phyloP scores from a whole-genome alignment of 768 basidiomycete genomes.

The Mycena galericulata region DNA sequence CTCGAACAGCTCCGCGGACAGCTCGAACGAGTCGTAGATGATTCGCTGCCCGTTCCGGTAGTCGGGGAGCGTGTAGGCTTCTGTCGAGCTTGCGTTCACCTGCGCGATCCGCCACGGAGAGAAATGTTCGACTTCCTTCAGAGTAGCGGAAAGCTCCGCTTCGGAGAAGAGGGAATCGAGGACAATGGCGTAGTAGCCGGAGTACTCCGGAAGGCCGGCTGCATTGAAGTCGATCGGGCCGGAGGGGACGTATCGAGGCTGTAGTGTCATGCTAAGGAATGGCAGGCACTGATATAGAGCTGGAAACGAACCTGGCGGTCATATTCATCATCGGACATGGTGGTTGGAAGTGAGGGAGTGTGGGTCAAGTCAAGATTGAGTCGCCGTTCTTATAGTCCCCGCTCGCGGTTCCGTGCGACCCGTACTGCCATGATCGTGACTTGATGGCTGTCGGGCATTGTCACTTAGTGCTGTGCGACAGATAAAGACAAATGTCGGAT shows the following conservation, averaged over 20 bases:
- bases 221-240: not conserved
- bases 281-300: not conserved
- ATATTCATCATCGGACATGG: not conserved
- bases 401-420: too few species aligned
- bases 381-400: too few species aligned
- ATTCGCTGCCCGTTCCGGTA: slow-evolving; percentile 32
- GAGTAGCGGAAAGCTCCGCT: not conserved
- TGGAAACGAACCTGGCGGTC: not conserved
- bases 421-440: too few species aligned
- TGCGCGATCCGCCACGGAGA: slow-evolving; percentile 7
- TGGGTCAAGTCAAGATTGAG: too few species aligned
- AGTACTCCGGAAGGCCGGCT: not conserved
- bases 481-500: too few species aligned
- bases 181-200: not conserved
- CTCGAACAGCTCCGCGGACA: slow-evolving; percentile 23
- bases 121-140: not conserved
- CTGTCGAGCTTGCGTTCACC: slow-evolving; percentile 11
- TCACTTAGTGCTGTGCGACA: too few species aligned
- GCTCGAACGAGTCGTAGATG: slow-evolving; percentile 31
- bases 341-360: too few species aligned
- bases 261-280: too few species aligned
- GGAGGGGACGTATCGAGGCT: not conserved
- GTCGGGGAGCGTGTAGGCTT: slow-evolving; percentile 7
- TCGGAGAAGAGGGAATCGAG: not conserved
- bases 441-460: too few species aligned